Evolutionary conservation across 202 grass and related monocot genomes (phyloP).

Genomic region (Carex arenaria): DNA sequence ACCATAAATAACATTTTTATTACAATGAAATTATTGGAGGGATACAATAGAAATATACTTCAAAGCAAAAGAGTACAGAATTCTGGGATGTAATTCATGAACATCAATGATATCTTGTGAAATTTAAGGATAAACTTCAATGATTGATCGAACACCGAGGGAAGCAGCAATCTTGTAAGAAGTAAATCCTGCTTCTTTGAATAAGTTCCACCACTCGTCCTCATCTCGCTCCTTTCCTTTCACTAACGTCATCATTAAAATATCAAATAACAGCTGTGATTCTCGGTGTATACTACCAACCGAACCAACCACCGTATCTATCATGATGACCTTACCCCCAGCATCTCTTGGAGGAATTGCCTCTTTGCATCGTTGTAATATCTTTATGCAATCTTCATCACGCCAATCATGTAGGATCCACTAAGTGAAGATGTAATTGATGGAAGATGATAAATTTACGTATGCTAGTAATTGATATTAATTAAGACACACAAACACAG

Average conservation of each 20-base stretch:
- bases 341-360: conserved; percentile 38
- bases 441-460: not conserved
- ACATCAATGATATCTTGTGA: too few relatives aligned
- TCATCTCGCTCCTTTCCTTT: conserved; percentile 24
- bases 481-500: not conserved
- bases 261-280: conserved; percentile 16
- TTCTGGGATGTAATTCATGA: too few relatives aligned
- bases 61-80: too few relatives aligned
- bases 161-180: conserved; percentile 16
- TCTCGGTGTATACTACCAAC: too few relatives aligned
- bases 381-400: conserved; percentile 38
- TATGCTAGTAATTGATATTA: not conserved
- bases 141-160: conserved; percentile 18
- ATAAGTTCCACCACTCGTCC: conserved; percentile 28
- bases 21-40: too few relatives aligned
- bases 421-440: not conserved
- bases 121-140: conserved; percentile 24
- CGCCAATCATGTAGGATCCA: conserved; percentile 49
- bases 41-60: too few relatives aligned
- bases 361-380: conserved; percentile 44
- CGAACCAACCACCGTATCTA: conserved; percentile 22
- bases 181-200: conserved; percentile 18
- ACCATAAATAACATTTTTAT: too few relatives aligned
- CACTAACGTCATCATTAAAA: not conserved
- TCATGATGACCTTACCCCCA: conserved; percentile 33